Conservation (phyloP, 2,329 filamentous ascomycete species). For the Calonectria pseudoturangicola region DNA sequence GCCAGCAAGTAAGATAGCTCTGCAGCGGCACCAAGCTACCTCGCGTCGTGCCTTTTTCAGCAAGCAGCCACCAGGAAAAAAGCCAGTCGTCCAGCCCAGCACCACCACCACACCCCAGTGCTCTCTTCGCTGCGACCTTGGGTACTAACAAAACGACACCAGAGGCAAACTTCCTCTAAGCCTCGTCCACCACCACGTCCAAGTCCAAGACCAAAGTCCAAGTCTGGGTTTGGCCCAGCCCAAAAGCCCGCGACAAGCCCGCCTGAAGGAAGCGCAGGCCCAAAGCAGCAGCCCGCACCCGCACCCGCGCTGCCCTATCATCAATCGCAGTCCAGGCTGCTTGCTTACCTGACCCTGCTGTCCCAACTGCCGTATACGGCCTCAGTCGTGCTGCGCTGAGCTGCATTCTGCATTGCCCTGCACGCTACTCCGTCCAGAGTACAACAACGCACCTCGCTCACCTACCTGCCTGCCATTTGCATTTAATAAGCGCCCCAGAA, state of each 20-base stretch:
- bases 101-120: background rate
- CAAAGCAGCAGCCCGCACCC: slow-evolving; percentile 13
- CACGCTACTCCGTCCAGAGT: background rate
- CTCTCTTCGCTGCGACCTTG: slow-evolving; percentile 16
- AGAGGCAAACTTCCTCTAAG: slow-evolving; percentile 20
- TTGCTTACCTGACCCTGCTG: background rate
- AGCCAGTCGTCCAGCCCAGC: background rate
- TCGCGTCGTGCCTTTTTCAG: slow-evolving; percentile 12
- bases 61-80: slow-evolving; percentile 18
- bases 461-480: slow-evolving; percentile 3
- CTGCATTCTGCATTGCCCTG: slow-evolving; percentile 9
- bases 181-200: slow-evolving; percentile 18
- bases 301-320: background rate
- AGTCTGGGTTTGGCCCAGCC: background rate
- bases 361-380: slow-evolving; percentile 4
- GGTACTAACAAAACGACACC: slow-evolving; percentile 5
- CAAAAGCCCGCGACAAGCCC: slow-evolving; percentile 28
- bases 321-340: slow-evolving; percentile 1
- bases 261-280: slow-evolving; percentile 29
- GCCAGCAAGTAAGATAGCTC: slow-evolving; percentile 20
- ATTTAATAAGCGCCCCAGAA: slow-evolving; percentile 21
- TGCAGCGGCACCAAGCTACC: slow-evolving; percentile 24
- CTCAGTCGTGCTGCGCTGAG: slow-evolving; percentile 2
- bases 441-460: background rate
- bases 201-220: no score